These are phyloP conservation scores for Periconia digitata DNA, from an alignment of 2,329 filamentous ascomycete species.

Conservation along the genomic window DNA sequence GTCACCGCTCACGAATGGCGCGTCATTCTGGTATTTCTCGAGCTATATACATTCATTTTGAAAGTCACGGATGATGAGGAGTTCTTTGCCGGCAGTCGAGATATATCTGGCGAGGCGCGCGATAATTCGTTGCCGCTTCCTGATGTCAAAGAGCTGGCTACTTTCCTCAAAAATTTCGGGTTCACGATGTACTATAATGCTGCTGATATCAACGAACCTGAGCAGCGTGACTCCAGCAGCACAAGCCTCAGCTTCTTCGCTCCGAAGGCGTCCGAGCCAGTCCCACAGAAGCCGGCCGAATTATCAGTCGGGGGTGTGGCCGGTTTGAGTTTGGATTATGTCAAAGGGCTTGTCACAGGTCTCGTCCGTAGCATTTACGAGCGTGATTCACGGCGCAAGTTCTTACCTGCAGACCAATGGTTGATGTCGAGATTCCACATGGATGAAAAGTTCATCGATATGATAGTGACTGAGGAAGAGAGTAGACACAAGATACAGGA, in stretches of 20 bases:
- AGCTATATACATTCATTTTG: conserved; percentile 89
- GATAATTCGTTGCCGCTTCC: conserved; percentile 69
- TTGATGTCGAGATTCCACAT: conserved; percentile 91
- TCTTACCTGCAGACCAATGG: conserved; percentile 85
- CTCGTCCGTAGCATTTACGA: conserved; percentile 89
- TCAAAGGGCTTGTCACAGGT: conserved; percentile 77
- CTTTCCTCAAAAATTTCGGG: conserved; percentile 86
- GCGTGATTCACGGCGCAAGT: conserved; percentile 83
- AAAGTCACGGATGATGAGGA: conserved; percentile 96
- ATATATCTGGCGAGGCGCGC: conserved; percentile 34
- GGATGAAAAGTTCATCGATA: conserved; percentile 74
- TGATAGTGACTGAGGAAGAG: conserved; percentile 87
- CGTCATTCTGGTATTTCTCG: conserved; percentile 84
- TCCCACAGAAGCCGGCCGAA: conserved; percentile 34
- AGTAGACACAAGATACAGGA: conserved; percentile 68
- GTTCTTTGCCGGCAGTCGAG: conserved; percentile 67
- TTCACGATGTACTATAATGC: conserved; percentile 88
- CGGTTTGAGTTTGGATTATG: conserved; percentile 74
- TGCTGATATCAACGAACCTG: conserved; percentile 59
- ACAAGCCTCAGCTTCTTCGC: conserved; percentile 47
- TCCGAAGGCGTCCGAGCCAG: conserved; percentile 19
- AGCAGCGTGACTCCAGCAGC: conserved; percentile 50
- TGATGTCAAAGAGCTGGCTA: conserved; percentile 73
- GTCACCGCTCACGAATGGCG: conserved; percentile 75
- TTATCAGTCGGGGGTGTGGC: conserved; percentile 62